Evolutionary conservation across 805 yeast species (phyloP), one percentile per base, ranked within the genome.

Genomic region (Saturnispora saitoi): DNA sequence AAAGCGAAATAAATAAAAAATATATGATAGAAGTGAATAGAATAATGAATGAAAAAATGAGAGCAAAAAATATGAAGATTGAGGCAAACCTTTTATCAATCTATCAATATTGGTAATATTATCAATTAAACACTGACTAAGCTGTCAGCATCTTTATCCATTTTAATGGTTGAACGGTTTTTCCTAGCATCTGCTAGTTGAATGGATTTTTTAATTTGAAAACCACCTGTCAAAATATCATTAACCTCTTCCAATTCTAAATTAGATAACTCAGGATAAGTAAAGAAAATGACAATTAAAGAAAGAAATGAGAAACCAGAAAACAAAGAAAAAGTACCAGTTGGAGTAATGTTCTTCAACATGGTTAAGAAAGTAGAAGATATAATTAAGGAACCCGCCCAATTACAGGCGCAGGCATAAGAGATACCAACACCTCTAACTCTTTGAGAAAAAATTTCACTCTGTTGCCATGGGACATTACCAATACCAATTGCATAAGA

Each of bases 381-480:
- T 62, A 93, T 87, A 38, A 86, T 83, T 58, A 91, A 71, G 22
- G 96, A 88, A 45, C 98, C 98, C 5, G 88, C 79, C 99, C 99
- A 91, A 70, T 91, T 91, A 40, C 90, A 81, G 14, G 93, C 91
- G 11, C 97, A 87, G 2, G 96, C 89, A 59, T 79, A 83, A 50
- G 95, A 86, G 9, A 89, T 81, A 52, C 98, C 98, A 42, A 88
- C 75, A 51, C 96, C 95, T 64, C 99, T 80, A 31, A 91, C 96
- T 53, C 81, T 78, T 73, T 90, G 95, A 32, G 97, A 93, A 70
- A 93, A 89, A 61, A 91, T 71, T 68, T 91, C 99, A 49, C 91
- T 84, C 63, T 93, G 97, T 63, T 91, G 96, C 99, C 99, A 91
- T 49, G 98, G 97, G 48, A 88, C 93, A 65, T 91, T 90, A 69